Conservation (phyloP, 148 eudicot species). For the Camellia japonica region DNA sequence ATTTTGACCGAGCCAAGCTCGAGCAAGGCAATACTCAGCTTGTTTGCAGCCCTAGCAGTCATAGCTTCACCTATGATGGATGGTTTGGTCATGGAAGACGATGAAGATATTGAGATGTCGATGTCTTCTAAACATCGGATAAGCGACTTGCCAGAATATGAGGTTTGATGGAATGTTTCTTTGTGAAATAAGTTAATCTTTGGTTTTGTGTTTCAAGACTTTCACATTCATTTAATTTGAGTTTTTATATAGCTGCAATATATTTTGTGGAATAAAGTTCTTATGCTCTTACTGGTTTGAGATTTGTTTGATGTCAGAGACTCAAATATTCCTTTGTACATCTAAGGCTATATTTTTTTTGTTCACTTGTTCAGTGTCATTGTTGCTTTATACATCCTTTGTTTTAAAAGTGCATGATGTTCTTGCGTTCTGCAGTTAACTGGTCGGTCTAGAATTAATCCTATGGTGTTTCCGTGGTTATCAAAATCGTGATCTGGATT, state of each 20-base stretch:
- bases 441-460: not conserved
- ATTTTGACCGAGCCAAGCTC: too few species aligned
- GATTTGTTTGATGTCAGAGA: not conserved
- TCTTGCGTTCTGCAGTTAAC: constrained; percentile 6
- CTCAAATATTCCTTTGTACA: not conserved
- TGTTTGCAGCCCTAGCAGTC: not conserved
- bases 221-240: not conserved
- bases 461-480: not conserved
- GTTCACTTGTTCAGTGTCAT: not conserved
- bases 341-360: not conserved
- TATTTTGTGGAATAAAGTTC: constrained; percentile 1
- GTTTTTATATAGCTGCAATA: not conserved
- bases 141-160: constrained; percentile 3
- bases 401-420: not conserved
- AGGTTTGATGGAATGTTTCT: constrained; percentile 8
- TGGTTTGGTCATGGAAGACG: constrained; percentile 6
- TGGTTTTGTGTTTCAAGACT: constrained; percentile 1
- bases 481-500: too few species aligned
- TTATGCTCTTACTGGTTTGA: not conserved
- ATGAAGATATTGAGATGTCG: not conserved
- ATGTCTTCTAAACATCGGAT: constrained; percentile 2
- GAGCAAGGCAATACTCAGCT: too few species aligned
- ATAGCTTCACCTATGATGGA: not conserved
- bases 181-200: not conserved
- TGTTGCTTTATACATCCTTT: not conserved